Conservation (phyloP, 2,329 filamentous ascomycete genomes). For the Thelonectria blattea region DNA sequence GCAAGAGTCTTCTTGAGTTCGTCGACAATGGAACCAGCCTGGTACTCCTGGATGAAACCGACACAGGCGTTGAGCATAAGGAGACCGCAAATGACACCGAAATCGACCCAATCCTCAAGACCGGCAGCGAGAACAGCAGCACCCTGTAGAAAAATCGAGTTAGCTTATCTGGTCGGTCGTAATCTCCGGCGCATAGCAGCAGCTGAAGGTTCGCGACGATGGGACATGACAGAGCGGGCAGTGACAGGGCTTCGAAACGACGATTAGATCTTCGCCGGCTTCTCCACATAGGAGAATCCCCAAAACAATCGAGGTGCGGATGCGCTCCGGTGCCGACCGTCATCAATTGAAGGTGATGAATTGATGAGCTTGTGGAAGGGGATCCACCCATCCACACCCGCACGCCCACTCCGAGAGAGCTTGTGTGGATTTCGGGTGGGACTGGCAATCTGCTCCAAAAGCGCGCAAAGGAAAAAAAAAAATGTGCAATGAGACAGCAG, state of each 20-base stretch:
- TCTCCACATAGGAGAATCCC: slow-evolving; percentile 30
- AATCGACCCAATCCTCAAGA: slow-evolving; percentile 90
- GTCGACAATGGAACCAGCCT: slow-evolving; percentile 88
- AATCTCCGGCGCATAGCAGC: slow-evolving; percentile 20
- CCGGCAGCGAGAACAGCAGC: slow-evolving; percentile 82
- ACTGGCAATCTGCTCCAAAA: slow-evolving; percentile 41
- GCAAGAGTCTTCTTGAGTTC: slow-evolving; percentile 90
- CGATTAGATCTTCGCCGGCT: slow-evolving; percentile 32
- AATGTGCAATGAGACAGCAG: slow-evolving; percentile 29
- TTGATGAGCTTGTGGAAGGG: slow-evolving; percentile 27
- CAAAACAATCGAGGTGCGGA: slow-evolving; percentile 15
- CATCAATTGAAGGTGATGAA: slow-evolving; percentile 15
- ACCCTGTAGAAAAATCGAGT: slow-evolving; percentile 52
- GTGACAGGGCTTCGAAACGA: slow-evolving; percentile 27
- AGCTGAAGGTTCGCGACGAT: slow-evolving; percentile 11
- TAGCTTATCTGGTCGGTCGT: slow-evolving; percentile 28
- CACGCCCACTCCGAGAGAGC: slow-evolving; percentile 30
- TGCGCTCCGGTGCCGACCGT: slow-evolving; percentile 21
- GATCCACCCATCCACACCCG: slow-evolving; percentile 33
- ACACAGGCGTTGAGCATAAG: slow-evolving; percentile 84
- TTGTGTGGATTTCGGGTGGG: slow-evolving; percentile 41
- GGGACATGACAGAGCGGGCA: slow-evolving; percentile 10
- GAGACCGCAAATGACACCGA: slow-evolving; percentile 86
- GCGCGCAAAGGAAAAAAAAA: slow-evolving; percentile 26
- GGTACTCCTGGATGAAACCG: slow-evolving; percentile 88